These are phyloP conservation scores for Hydrangea macrophylla DNA, from an alignment of 148 eudicot species.

Conservation along the genomic window DNA sequence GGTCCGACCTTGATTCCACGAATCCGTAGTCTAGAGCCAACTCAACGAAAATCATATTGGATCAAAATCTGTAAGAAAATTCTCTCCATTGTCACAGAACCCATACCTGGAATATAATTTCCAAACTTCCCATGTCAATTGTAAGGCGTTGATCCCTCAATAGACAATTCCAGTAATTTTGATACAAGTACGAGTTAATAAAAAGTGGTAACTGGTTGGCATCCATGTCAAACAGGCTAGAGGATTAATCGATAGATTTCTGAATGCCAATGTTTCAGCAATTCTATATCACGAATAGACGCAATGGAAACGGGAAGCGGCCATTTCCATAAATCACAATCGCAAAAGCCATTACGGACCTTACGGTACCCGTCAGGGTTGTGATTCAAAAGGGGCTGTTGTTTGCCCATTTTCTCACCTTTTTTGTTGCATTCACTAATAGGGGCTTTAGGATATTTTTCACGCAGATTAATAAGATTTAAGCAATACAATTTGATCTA, in stretches of 20 bases:
- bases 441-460: no score
- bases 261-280: not conserved
- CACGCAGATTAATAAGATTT: no score
- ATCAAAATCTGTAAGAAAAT: slow-evolving; percentile 54
- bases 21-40: slow-evolving; percentile 94
- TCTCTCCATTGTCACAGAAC: not conserved
- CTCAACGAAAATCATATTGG: slow-evolving; percentile 87
- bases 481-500: no score
- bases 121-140: not conserved
- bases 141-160: no score
- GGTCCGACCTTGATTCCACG: slow-evolving; percentile 57
- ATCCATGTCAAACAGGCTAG: not conserved
- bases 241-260: not conserved
- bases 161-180: not conserved
- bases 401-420: no score
- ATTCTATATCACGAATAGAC: not conserved
- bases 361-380: no score
- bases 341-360: no score
- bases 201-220: not conserved
- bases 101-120: not conserved
- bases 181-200: not conserved
- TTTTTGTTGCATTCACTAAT: no score
- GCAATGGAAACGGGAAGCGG: no score
- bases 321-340: no score
- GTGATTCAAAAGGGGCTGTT: no score